A percentile compares a stretch with the other conserved stretches of the same genome.
phyloP scores from a whole-genome alignment of 1,139 yeast species.

The Saccharomyces hybrid region DNA sequence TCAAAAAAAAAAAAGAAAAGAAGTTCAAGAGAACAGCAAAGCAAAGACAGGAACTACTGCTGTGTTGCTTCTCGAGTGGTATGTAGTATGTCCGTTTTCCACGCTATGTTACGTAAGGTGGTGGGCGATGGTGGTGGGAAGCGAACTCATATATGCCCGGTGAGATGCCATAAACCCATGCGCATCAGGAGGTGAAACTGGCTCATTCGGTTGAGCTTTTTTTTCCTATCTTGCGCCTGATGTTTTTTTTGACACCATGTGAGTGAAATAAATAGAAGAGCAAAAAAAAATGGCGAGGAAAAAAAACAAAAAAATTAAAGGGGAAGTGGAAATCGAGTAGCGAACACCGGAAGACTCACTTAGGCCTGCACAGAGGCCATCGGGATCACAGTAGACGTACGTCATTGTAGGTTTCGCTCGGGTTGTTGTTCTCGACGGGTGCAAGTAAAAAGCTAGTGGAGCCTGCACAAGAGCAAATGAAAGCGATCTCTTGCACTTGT shows the following conservation, averaged over 20 bases:
- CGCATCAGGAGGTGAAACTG: background rate
- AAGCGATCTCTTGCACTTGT: no score
- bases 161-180: background rate
- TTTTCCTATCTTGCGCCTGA: background rate
- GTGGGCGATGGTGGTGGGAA: background rate
- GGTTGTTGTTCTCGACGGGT: no score
- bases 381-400: background rate
- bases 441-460: no score
- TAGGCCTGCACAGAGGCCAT: background rate
- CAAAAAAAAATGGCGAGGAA: background rate
- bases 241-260: background rate
- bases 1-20: background rate
- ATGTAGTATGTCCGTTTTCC: background rate
- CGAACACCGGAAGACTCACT: background rate
- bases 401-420: background rate
- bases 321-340: background rate
- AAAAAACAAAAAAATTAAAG: background rate
- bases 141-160: background rate
- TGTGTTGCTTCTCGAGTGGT: background rate
- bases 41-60: background rate
- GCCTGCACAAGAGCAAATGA: background rate
- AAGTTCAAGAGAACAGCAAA: background rate
- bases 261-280: background rate
- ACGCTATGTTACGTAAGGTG: background rate
- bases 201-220: background rate